A percentile compares a stretch with the other conserved stretches of the same genome.
phyloP scores from a whole-genome alignment of 768 basidiomycete genomes.

The Serendipita vermifera region DNA sequence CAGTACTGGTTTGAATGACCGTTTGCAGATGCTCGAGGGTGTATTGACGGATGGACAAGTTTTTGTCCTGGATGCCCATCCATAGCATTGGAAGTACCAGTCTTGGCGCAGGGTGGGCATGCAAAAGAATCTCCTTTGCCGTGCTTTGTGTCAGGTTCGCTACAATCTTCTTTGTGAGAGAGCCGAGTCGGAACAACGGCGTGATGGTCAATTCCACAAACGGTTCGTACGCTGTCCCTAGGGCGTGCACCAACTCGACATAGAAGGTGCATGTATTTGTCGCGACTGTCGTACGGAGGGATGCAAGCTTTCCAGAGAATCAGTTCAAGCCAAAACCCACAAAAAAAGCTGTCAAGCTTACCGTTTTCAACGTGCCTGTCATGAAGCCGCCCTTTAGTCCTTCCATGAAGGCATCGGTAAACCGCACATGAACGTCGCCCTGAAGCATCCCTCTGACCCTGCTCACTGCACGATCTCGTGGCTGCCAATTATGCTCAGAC shows the following conservation, averaged over 20 bases:
- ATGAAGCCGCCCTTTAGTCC: constrained; percentile 67
- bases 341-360: constrained; percentile 27
- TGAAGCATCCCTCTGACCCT: constrained; percentile 82
- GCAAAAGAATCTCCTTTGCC: constrained; percentile 50
- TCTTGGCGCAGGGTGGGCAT: constrained; percentile 60
- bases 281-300: constrained; percentile 84
- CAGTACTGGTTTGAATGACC: constrained; percentile 62
- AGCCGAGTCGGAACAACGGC: constrained; percentile 74
- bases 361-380: constrained; percentile 74
- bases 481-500: constrained; percentile 89
- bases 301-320: constrained; percentile 48
- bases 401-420: constrained; percentile 57
- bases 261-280: constrained; percentile 67
- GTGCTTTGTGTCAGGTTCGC: constrained; percentile 74
- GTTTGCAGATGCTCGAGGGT: constrained; percentile 57
- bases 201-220: constrained; percentile 64
- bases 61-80: constrained; percentile 67
- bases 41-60: constrained; percentile 54
- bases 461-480: constrained; percentile 61
- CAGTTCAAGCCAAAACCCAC: constrained; percentile 6
- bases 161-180: constrained; percentile 83
- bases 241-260: constrained; percentile 50
- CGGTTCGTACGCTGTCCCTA: constrained; percentile 61
- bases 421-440: constrained; percentile 67
- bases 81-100: constrained; percentile 55